A percentile compares a stretch with the other conserved stretches of the same genome.
Evolutionary conservation across 2,329 filamentous ascomycete species (phyloP).

Genomic region (Beauveria caledonica): DNA sequence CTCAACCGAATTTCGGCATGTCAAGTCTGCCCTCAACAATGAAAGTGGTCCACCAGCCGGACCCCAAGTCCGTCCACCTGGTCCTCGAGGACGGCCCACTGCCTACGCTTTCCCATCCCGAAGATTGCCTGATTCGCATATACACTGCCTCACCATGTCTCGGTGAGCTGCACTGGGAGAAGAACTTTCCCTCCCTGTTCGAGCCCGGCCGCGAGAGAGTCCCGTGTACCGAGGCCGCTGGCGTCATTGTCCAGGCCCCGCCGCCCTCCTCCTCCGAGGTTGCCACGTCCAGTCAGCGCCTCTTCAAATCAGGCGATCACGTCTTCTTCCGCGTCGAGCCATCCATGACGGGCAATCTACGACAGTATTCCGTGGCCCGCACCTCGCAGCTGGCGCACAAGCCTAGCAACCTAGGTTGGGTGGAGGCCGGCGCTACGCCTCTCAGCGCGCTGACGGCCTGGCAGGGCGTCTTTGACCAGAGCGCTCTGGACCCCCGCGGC

Average conservation of each 20-base stretch:
- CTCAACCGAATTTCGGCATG: not conserved
- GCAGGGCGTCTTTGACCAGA: slow-evolving; percentile 30
- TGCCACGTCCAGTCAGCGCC: not conserved
- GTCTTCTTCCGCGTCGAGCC: slow-evolving; percentile 26
- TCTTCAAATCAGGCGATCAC: slow-evolving; percentile 27
- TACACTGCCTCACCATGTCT: slow-evolving; percentile 26
- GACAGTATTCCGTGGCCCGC: slow-evolving; percentile 25
- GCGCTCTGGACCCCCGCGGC: slow-evolving; percentile 21
- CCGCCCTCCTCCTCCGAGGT: slow-evolving; percentile 13
- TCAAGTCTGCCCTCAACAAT: slow-evolving; percentile 17
- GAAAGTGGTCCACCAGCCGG: slow-evolving; percentile 18
- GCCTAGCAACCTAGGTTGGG: not conserved
- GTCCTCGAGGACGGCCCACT: slow-evolving; percentile 16
- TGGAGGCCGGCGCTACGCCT: slow-evolving; percentile 25
- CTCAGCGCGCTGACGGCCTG: slow-evolving; percentile 29
- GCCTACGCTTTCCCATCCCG: slow-evolving; percentile 15
- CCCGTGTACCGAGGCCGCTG: slow-evolving; percentile 31
- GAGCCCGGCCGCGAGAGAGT: slow-evolving; percentile 20
- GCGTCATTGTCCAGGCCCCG: slow-evolving; percentile 26
- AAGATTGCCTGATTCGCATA: slow-evolving; percentile 25
- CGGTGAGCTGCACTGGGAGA: slow-evolving; percentile 26
- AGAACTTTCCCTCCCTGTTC: slow-evolving; percentile 16
- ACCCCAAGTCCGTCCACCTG: slow-evolving; percentile 16
- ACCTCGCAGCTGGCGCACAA: slow-evolving; percentile 24
- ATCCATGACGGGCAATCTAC: slow-evolving; percentile 20